phyloP scores from a whole-genome alignment of 306 rosid genomes.

The Acacia acuminata region DNA sequence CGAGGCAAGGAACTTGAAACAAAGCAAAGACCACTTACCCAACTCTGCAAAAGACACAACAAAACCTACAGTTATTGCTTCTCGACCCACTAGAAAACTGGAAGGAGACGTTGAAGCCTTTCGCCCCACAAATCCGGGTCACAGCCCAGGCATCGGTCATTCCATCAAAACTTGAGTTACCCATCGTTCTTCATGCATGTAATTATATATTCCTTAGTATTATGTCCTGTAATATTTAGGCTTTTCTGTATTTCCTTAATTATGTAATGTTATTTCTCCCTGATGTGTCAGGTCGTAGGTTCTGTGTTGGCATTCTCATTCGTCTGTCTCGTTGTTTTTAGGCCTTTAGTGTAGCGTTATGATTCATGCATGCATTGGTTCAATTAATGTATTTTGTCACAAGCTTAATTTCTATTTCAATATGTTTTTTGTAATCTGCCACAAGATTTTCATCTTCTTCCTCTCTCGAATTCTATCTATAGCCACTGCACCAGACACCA shows the following conservation, averaged over 20 bases:
- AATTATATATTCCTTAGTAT: neutral
- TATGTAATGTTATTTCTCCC: slow-evolving; percentile 1
- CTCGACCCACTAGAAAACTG: slow-evolving; percentile 18
- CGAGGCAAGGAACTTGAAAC: slow-evolving; percentile 57
- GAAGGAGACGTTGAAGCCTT: slow-evolving; percentile 53
- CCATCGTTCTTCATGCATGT: neutral
- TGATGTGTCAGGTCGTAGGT: neutral
- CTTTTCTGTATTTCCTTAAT: neutral
- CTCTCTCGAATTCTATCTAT: neutral
- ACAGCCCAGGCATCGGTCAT: slow-evolving; percentile 89
- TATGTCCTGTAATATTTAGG: neutral
- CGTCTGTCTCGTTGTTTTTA: neutral
- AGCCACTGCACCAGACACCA: neutral
- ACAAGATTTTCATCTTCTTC: neutral
- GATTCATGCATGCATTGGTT: slow-evolving; percentile 26
- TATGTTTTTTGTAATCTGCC: slow-evolving; percentile 1
- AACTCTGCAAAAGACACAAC: neutral
- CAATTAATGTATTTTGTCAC: neutral
- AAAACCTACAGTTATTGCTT: neutral
- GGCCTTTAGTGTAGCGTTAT: neutral
- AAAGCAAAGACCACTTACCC: slow-evolving; percentile 15
- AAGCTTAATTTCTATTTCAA: neutral
- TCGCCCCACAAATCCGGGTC: slow-evolving; percentile 75
- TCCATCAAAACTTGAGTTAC: slow-evolving; percentile 39
- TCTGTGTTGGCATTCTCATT: neutral